Evolutionary conservation across 345 rosid genomes (phyloP), one percentile per base, ranked within the genome.

Genomic region (Camelina laxa): DNA sequence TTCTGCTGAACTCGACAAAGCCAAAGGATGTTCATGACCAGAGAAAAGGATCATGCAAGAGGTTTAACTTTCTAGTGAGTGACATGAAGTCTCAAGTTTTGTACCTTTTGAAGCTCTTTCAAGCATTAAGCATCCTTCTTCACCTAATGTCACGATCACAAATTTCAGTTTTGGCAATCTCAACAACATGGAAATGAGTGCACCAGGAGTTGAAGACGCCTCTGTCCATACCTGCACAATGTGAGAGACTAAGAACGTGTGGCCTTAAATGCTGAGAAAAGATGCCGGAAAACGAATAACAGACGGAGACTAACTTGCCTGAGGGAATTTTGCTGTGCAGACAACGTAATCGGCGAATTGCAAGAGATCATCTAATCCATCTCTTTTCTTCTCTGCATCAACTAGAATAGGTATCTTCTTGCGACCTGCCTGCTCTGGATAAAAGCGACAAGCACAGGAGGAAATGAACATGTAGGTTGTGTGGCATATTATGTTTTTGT

Each of bases 91-190:
- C 13, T 44, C 13, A 0, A 22, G 17, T 38, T 83, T 61, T 68
- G 15, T 67, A 93, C 98, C 94, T 57, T 78, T 22, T 70, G 80
- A 68, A 60, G 69, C 80, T 86, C 98, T 84, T 80, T 91, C 83
- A 39, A 93, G 76, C 98, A 91, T 91, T 83, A 93, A 71, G 79
- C 96, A 89, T 75, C 98, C 98, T 42, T 85, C 85, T 75, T 82
- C 96, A 60, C 98, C 97, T 81, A 89, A 82, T 65, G 98, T 93
- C 67, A 87, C 89, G 60, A 91, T 85, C 67, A 87, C 96, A 72
- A 89, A 89, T 80, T 87, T 86, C 47, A 93, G 22, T 49, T 85
- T 86, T 4, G 94, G 97, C 80, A 93, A 79, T 79, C 75, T 84
- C 75, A 86, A 73, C 78, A 89, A 85, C 90, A 93, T 85, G 76